Evolutionary conservation across 257 asterid genomes (phyloP), one percentile per base, ranked within the genome.

Genomic region (Cynanchum wilfordii): DNA sequence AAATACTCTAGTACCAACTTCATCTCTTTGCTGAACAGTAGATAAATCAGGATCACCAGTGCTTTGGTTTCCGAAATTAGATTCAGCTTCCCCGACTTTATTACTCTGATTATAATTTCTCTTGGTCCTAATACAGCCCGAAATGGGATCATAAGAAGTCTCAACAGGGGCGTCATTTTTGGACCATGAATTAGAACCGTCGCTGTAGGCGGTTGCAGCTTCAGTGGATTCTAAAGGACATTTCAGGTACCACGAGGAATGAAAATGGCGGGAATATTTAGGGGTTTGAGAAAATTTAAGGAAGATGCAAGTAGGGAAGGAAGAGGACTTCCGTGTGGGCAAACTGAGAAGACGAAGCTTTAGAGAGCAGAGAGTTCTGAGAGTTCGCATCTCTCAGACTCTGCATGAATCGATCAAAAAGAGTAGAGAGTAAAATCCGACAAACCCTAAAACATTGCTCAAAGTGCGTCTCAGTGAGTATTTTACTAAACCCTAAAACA

Each of bases 71-170:
- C 60, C 79, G 36, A 33, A 71, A 42, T 16, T 73, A 11, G 83
- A 13, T 0, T 71, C 82, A 15, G 80, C 51, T 62, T 70, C 77
- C 29, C 12, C 79, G 29, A 50, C 68, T 50, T 71, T n/a, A 19
- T 72, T 71, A 9, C 66, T 76, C 16, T 33, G 38, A 50, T 68
- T 73, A 12, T 6, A 22, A 19, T 51, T 79, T 57, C 85, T 85
- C 44, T 24, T 80, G 33, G 96, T 87, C 68, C 79, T 80, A 33
- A 85, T 49, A 25, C 83, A 68, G 68, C 90, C 89, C 70, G 89
- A 77, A 69, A 71, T 22, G 47, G 94, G 88, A 72, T 90, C 96
- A 79, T 79, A 83, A 58, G 74, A 71, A 10, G 95, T 75, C 71
- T 81, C 71, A 51, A 91, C 88, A 10, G 74, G 25, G 22, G 87